Evolutionary conservation across 371 early-diverging fungal genomes (phyloP).

Genomic region (Syncephalastrum contaminatum): DNA sequence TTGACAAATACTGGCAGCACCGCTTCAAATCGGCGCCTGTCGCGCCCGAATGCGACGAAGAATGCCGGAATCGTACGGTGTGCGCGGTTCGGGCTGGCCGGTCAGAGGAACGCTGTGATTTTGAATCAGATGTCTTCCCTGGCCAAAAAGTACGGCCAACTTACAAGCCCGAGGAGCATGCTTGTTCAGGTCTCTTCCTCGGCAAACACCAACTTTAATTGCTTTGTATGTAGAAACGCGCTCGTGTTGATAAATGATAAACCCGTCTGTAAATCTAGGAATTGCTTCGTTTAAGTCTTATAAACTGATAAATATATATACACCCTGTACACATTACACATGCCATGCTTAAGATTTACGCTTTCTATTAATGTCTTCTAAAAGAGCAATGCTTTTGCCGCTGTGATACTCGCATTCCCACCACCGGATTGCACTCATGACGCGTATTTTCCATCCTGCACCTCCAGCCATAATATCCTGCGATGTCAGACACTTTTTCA

Average conservation of each 20-base stretch:
- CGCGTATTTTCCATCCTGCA: conserved; percentile 23
- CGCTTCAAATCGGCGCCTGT: conserved; percentile 44
- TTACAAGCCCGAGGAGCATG: conserved; percentile 8
- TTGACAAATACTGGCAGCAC: conserved; percentile 45
- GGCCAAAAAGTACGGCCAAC: background rate
- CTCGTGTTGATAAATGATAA: no score
- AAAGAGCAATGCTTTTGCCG: no score
- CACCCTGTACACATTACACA: no score
- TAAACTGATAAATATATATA: no score
- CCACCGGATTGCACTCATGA: conserved; percentile 24
- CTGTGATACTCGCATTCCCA: conserved; percentile 14
- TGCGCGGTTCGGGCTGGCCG: conserved; percentile 58
- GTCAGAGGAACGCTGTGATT: conserved; percentile 49
- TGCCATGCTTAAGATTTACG: no score
- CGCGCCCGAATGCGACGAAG: conserved; percentile 31
- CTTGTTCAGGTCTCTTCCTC: background rate
- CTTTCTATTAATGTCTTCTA: no score
- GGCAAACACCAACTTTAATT: no score
- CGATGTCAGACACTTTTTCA: conserved; percentile 13
- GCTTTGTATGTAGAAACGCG: no score
- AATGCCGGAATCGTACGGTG: conserved; percentile 39
- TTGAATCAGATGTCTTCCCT: conserved; percentile 27
- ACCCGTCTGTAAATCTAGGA: no score
- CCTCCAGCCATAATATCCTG: conserved; percentile 24
- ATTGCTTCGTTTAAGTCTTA: no score